Conservation (phyloP, 306 rosid species). For the Alnus rubra region DNA sequence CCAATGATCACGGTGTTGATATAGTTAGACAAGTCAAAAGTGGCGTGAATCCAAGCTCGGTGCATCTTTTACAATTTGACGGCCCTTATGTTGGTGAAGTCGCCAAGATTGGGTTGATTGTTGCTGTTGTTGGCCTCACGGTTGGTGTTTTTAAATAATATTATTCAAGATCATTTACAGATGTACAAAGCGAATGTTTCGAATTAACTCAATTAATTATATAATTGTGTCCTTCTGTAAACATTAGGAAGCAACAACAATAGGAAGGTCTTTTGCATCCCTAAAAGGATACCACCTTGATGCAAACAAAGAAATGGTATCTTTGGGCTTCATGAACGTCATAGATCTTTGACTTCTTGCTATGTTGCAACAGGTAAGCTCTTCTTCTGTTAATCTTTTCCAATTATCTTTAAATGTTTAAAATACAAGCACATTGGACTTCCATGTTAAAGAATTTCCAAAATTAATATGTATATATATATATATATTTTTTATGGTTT, state of each 20-base stretch:
- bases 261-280: slow-evolving; percentile 80
- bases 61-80: slow-evolving; percentile 49
- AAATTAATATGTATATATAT: too few species aligned
- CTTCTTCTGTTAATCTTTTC: background rate
- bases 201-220: background rate
- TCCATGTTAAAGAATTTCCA: too few species aligned
- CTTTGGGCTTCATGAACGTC: slow-evolving; percentile 77
- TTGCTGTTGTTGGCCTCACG: slow-evolving; percentile 74
- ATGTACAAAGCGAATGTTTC: background rate
- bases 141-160: slow-evolving; percentile 31
- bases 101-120: slow-evolving; percentile 58
- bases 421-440: too few species aligned
- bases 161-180: too few species aligned
- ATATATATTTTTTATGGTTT: too few species aligned
- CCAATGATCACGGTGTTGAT: slow-evolving; percentile 63
- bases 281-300: slow-evolving; percentile 74
- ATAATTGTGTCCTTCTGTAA: background rate
- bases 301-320: slow-evolving; percentile 87
- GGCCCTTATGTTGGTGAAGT: slow-evolving; percentile 49
- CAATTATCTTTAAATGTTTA: too few species aligned
- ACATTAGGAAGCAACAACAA: slow-evolving; percentile 78
- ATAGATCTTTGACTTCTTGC: slow-evolving; percentile 84
- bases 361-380: slow-evolving; percentile 80
- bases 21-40: slow-evolving; percentile 75
- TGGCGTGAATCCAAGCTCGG: slow-evolving; percentile 76